Evolutionary conservation across 805 yeast species (phyloP).

Genomic region (Candida quercuum): DNA sequence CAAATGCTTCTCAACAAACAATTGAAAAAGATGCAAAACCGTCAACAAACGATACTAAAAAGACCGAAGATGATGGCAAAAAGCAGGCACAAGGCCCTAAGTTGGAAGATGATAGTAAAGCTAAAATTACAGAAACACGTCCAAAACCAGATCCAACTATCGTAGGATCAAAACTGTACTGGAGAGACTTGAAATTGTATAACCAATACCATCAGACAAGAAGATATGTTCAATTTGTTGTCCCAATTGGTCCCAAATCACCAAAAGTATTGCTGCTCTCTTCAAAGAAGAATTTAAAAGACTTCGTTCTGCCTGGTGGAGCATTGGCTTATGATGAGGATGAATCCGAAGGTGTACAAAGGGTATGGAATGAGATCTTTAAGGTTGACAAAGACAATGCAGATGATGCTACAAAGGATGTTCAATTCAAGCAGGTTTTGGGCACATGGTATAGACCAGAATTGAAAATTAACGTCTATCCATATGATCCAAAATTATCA

Average conservation of each 20-base stretch:
- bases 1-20: no score
- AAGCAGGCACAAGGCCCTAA: no score
- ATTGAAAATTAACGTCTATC: slow-evolving; percentile 8
- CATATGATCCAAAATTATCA: slow-evolving; percentile 10
- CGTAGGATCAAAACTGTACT: slow-evolving; percentile 4
- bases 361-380: slow-evolving; percentile 11
- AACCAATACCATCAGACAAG: slow-evolving; percentile 4
- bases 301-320: slow-evolving; percentile 12
- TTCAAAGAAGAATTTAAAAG: background rate
- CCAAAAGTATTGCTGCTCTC: slow-evolving; percentile 10
- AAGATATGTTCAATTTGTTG: slow-evolving; percentile 13
- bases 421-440: slow-evolving; percentile 5
- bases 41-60: no score
- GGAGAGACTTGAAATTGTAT: slow-evolving; percentile 4
- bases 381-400: slow-evolving; percentile 1
- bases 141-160: slow-evolving; percentile 3
- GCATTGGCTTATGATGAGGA: slow-evolving; percentile 9
- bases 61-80: background rate
- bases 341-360: slow-evolving; percentile 7
- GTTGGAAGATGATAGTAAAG: background rate
- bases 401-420: slow-evolving; percentile 3
- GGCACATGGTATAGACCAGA: slow-evolving; percentile 17
- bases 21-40: no score
- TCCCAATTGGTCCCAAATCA: slow-evolving; percentile 7
- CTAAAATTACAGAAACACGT: background rate